Base-by-base conservation (phyloP, 2,329 filamentous ascomycete genomes). In the Eutypa lata region DNA sequence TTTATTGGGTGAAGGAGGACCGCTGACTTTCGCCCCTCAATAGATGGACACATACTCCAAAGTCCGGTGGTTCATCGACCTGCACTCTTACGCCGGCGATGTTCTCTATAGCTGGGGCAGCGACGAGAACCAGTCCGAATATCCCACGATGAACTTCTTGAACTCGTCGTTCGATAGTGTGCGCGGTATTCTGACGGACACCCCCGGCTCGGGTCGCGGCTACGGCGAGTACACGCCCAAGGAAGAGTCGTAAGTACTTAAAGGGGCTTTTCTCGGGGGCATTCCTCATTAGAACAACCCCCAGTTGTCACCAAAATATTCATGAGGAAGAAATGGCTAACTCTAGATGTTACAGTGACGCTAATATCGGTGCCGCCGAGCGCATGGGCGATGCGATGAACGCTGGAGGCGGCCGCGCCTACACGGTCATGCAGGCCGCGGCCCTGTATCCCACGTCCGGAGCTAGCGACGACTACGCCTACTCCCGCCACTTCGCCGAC, bases 61-160 rank as follows among this genome's bases (percentile, higher is more conserved):
- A 44, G 67, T 84, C 45, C 71, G 76, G 26, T 84, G 80, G 80
- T 82, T 81, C 63, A 68, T 83, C 54, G 82, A 85, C 57, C 71
- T 84, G 44, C 82, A 85, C 71, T 82, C 80, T 1, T 78, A 72
- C 26, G 71, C 73, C 0, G 79, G 77, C 2, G 70, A 76, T 31
- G 69, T 85, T 18, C 66, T 84, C 14, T 83, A 83, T 66, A 74
- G 71, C 51, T 84, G 81, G 81, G 81, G 81, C 21, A 77, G 80
- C 56, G 80, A 84, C 57, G 72, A 77, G 46, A 69, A 76, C 52
- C 81, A 84, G 65, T 68, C 67, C 49, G 71, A 65, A 0, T 71
- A 73, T 45, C 61, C 73, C 0, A 57, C 57, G 47, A 77, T 79
- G 72, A 83, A 75, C 67, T 82, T 83, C 65, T 62, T 71, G 24